These are phyloP conservation scores for Hyphodiscus hymeniophilus DNA, from an alignment of 495 filamentous ascomycete species.

Conservation along the genomic window DNA sequence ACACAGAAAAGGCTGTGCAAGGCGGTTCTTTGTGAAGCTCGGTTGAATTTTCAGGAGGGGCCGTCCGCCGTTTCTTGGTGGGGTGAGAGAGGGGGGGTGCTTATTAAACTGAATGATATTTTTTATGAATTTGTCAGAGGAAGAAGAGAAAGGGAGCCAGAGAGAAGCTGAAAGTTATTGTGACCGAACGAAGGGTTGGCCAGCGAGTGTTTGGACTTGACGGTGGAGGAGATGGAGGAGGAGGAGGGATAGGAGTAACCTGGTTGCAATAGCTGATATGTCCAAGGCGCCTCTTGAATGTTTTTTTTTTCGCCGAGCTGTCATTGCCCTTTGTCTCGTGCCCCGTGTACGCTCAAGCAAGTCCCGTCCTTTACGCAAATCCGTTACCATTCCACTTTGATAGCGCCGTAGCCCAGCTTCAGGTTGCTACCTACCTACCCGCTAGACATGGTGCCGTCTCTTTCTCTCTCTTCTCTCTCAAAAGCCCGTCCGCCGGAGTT, in stretches of 20 bases:
- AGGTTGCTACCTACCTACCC: no score
- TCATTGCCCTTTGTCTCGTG: slow-evolving; percentile 12
- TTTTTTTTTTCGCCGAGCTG: neutral
- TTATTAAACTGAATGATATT: no score
- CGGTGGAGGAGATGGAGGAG: no score
- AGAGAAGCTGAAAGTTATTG: no score
- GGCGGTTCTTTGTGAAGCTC: slow-evolving; percentile 28
- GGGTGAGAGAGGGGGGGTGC: neutral
- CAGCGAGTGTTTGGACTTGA: no score
- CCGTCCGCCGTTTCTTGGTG: slow-evolving; percentile 1
- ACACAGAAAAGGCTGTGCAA: slow-evolving; percentile 24
- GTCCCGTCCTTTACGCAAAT: neutral
- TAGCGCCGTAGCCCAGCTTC: no score
- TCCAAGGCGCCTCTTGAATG: neutral
- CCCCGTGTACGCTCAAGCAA: neutral
- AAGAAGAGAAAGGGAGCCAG: neutral
- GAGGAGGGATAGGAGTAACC: neutral
- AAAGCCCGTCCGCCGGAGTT: no score
- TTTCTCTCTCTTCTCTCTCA: no score
- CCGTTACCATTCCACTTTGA: neutral
- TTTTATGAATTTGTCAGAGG: neutral
- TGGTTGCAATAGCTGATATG: neutral
- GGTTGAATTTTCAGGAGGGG: slow-evolving; percentile 10
- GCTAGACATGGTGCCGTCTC: no score
- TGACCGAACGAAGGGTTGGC: no score